Percentiles rank a stretch among this genome's conserved stretches.
Conservation (phyloP, 2,329 filamentous ascomycete species). For the Cladorrhinum sp. region DNA sequence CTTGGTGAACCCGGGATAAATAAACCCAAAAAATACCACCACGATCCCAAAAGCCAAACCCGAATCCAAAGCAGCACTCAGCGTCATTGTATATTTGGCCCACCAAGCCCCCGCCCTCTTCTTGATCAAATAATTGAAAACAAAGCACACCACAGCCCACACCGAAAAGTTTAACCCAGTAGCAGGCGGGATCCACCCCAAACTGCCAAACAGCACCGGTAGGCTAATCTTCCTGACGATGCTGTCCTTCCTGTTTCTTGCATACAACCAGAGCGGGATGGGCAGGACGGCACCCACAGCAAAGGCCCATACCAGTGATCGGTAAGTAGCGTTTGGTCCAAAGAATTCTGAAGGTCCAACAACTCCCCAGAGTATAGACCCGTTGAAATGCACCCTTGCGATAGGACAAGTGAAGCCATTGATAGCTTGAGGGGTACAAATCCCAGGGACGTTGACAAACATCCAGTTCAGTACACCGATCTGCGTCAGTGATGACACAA, state of each 20-base stretch:
- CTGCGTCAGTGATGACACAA: slow-evolving; percentile 76
- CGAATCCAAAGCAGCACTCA: slow-evolving; percentile 79
- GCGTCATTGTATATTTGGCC: slow-evolving; percentile 88
- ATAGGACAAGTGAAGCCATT: slow-evolving; percentile 88
- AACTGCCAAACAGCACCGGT: slow-evolving; percentile 76
- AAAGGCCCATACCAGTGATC: slow-evolving; percentile 77
- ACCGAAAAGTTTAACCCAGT: slow-evolving; percentile 85
- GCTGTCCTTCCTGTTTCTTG: slow-evolving; percentile 55
- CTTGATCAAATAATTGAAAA: slow-evolving; percentile 77
- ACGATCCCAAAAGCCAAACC: slow-evolving; percentile 80
- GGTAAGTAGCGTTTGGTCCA: slow-evolving; percentile 70
- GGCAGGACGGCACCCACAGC: slow-evolving; percentile 72
- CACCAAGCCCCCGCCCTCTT: slow-evolving; percentile 72
- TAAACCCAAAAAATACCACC: slow-evolving; percentile 79
- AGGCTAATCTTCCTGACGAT: slow-evolving; percentile 75
- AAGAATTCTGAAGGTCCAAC: slow-evolving; percentile 83
- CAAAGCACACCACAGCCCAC: slow-evolving; percentile 79
- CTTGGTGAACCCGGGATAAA: slow-evolving; percentile 74
- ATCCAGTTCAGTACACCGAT: slow-evolving; percentile 89
- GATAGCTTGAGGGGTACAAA: slow-evolving; percentile 76
- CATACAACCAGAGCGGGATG: slow-evolving; percentile 70
- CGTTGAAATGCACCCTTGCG: slow-evolving; percentile 85
- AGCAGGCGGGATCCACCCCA: slow-evolving; percentile 84
- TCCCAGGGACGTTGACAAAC: slow-evolving; percentile 70
- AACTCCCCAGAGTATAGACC: slow-evolving; percentile 85